phyloP scores from a whole-genome alignment of 1,139 yeast species.

The Diutina sp. region DNA sequence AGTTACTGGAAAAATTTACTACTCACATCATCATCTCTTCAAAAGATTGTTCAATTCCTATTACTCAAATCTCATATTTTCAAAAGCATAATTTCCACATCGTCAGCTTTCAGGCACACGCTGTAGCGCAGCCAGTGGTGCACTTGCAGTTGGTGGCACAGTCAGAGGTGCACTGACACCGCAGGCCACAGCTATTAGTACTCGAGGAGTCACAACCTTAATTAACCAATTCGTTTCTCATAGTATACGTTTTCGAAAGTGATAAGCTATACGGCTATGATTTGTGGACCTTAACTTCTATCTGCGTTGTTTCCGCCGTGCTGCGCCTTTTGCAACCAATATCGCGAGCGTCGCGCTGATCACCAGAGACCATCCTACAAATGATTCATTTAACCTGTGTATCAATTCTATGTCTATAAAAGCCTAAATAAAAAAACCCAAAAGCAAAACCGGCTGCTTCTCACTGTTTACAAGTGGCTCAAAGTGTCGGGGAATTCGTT shows the following conservation, averaged over 20 bases:
- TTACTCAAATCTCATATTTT: too few species aligned
- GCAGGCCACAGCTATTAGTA: neutral
- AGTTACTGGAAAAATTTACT: too few species aligned
- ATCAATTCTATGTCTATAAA: neutral
- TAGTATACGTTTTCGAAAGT: too few species aligned
- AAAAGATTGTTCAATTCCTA: too few species aligned
- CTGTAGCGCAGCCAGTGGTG: neutral
- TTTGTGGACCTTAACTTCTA: neutral
- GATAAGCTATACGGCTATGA: too few species aligned
- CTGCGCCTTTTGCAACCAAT: neutral
- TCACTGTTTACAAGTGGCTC: neutral
- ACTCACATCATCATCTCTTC: too few species aligned
- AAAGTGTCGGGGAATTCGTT: conserved; percentile 2
- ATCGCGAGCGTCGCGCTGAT: too few species aligned
- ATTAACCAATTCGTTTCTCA: too few species aligned
- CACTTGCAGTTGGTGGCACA: neutral
- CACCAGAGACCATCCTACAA: neutral
- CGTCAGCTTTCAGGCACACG: too few species aligned
- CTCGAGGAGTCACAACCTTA: neutral
- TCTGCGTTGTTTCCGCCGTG: neutral
- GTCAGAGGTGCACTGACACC: neutral
- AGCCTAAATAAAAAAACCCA: neutral
- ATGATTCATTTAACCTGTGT: neutral
- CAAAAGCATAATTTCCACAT: too few species aligned
- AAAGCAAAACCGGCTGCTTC: neutral